These are phyloP conservation scores for Candida albicans DNA, from an alignment of 1,139 yeast genomes.

Conservation along the genomic window DNA sequence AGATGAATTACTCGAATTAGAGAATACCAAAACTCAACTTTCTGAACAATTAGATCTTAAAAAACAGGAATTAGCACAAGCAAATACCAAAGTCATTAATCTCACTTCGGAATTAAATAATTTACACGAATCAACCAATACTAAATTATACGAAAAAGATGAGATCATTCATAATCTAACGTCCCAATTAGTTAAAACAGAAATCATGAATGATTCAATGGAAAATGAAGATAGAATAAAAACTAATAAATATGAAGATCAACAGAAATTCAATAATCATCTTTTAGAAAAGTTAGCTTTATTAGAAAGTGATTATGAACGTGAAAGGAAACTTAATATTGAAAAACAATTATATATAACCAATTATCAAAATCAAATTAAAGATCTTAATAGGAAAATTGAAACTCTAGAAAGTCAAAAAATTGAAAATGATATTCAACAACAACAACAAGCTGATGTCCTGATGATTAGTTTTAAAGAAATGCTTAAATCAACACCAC, in stretches of 20 bases:
- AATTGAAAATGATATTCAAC: not conserved
- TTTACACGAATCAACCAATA: slow-evolving; percentile 20
- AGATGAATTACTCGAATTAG: slow-evolving; percentile 40
- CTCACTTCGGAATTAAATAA: slow-evolving; percentile 25
- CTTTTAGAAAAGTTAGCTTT: slow-evolving; percentile 43
- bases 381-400: slow-evolving; percentile 21
- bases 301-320: slow-evolving; percentile 41
- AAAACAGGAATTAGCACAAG: slow-evolving; percentile 13
- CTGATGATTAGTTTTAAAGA: slow-evolving; percentile 35
- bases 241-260: slow-evolving; percentile 31
- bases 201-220: slow-evolving; percentile 43
- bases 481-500: slow-evolving; percentile 37
- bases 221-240: slow-evolving; percentile 40
- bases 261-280: slow-evolving; percentile 42
- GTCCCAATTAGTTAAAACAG: slow-evolving; percentile 38
- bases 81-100: slow-evolving; percentile 14
- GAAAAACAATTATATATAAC: slow-evolving; percentile 35
- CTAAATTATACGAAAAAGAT: slow-evolving; percentile 21
- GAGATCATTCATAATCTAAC: slow-evolving; percentile 24
- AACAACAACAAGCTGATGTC: slow-evolving; percentile 13
- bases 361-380: slow-evolving; percentile 36
- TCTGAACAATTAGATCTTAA: slow-evolving; percentile 8
- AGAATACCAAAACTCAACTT: slow-evolving; percentile 19
- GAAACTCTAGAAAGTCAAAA: slow-evolving; percentile 9
- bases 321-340: slow-evolving; percentile 30